A percentile compares a stretch with the other conserved stretches of the same genome.
These are phyloP conservation scores for Adansonia digitata DNA, from an alignment of 345 rosid species.

Conservation along the genomic window DNA sequence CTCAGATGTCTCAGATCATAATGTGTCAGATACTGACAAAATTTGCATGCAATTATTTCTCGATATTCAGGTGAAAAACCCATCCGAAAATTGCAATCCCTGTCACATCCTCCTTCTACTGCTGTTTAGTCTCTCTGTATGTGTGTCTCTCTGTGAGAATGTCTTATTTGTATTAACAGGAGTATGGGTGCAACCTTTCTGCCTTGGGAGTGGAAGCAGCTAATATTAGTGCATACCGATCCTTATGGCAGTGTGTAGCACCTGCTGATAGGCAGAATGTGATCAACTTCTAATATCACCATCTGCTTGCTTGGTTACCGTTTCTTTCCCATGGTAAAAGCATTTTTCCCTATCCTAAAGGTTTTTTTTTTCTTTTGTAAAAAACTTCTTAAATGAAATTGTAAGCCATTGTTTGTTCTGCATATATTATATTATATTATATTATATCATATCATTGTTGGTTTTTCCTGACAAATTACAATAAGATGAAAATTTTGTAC, in stretches of 20 bases:
- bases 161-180: too few relatives aligned
- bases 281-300: constrained; percentile 35
- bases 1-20: constrained; percentile 71
- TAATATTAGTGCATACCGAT: constrained; percentile 52
- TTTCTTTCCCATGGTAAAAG: neutral
- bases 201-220: constrained; percentile 68
- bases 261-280: constrained; percentile 58
- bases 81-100: neutral
- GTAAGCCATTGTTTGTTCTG: neutral
- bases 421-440: too few relatives aligned
- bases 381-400: neutral
- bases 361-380: neutral
- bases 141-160: too few relatives aligned
- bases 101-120: neutral
- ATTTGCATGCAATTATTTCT: constrained; percentile 92
- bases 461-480: neutral
- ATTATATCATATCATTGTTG: too few relatives aligned
- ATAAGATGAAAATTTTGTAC: neutral
- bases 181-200: constrained; percentile 72
- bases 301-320: neutral
- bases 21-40: constrained; percentile 81
- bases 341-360: neutral
- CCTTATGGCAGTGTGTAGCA: constrained; percentile 93
- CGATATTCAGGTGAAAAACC: constrained; percentile 76
- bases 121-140: neutral